Evolutionary conservation across 1,139 yeast genomes (phyloP), one percentile per base, ranked within the genome.

Genomic region (Chernovozyma sophiae-reginae): DNA sequence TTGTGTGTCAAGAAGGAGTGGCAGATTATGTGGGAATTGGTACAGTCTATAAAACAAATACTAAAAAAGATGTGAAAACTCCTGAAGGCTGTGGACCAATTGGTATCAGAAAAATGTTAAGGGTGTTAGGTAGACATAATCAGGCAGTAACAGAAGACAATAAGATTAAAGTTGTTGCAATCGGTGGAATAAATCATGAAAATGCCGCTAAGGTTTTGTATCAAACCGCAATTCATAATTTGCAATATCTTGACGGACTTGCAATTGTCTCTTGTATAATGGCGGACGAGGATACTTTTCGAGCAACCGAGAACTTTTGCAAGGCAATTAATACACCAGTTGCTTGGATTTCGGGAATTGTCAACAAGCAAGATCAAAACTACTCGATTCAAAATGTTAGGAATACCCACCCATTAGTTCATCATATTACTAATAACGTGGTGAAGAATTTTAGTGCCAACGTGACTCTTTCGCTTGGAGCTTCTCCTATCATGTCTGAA

Each of bases 401-500:
- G 5, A 15, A 33, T n/a, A 31, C 37, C 20, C 51, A 45, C 7
- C 95, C 96, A 0, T 60, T 90, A 49, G 80, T 86, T 4, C 97
- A 90, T 53, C 96, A 89, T 49, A 81, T 90, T 43, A 89, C 97
- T 27, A 90, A 90, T 53, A 75, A 76, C 39, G 97, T 90, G n/a
- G 96, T 85, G 29, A 86, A 86, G 53, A 83, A 86, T 53, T 80
- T 86, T 53, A 82, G 89, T 44, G 97, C 97, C 23, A 89, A 90
- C 51, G 85, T 86, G n/a, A 79, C 94, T 0, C 63, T 90, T 38
- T 89, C 97, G 0, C 62, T 82, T 19, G 95, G 96, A 2, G 94
- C 84, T 0, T 81, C 95, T 2, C 97, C 97, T 2, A 80, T 86
- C 18, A 90, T 90, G 97, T 82, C 95, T n/a, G 95, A 86, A 50